Percentiles rank a stretch among this genome's conserved stretches.
These are phyloP conservation scores for Talaromyces liani DNA, from an alignment of 495 filamentous ascomycete genomes.

Conservation along the genomic window DNA sequence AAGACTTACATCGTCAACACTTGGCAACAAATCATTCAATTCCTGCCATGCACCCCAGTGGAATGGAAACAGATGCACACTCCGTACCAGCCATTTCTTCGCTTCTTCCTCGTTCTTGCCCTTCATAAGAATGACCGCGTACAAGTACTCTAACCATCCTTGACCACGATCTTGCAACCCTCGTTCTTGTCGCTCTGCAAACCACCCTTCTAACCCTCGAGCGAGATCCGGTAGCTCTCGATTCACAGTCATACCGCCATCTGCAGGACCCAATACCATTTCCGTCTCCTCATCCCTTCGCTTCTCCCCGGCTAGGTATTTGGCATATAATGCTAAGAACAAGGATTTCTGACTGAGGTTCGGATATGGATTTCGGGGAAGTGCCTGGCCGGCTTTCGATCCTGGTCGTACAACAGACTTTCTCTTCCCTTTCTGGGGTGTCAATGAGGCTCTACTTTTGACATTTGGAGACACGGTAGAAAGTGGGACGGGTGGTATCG, in stretches of 20 bases:
- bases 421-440: constrained; percentile 48
- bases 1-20: constrained; percentile 67
- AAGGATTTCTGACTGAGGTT: constrained; percentile 77
- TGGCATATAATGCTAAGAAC: constrained; percentile 91
- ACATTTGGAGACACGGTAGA: constrained; percentile 37
- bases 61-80: constrained; percentile 78
- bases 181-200: constrained; percentile 51
- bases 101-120: constrained; percentile 82
- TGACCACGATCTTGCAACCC: constrained; percentile 60
- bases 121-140: constrained; percentile 83
- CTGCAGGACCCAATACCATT: constrained; percentile 92
- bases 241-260: constrained; percentile 75
- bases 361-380: constrained; percentile 37
- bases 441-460: constrained; percentile 28
- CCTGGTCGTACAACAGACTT: constrained; percentile 31
- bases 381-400: constrained; percentile 19
- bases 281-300: constrained; percentile 92
- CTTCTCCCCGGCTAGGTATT: constrained; percentile 91
- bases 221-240: constrained; percentile 70
- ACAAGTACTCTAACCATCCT: constrained; percentile 95
- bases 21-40: constrained; percentile 64
- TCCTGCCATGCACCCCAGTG: constrained; percentile 98
- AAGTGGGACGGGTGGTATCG: constrained; percentile 55
- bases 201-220: constrained; percentile 70
- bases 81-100: constrained; percentile 72